Evolutionary conservation across 1,284 basidiomycete genomes (phyloP).

Genomic region (Golubevia pallescens): DNA sequence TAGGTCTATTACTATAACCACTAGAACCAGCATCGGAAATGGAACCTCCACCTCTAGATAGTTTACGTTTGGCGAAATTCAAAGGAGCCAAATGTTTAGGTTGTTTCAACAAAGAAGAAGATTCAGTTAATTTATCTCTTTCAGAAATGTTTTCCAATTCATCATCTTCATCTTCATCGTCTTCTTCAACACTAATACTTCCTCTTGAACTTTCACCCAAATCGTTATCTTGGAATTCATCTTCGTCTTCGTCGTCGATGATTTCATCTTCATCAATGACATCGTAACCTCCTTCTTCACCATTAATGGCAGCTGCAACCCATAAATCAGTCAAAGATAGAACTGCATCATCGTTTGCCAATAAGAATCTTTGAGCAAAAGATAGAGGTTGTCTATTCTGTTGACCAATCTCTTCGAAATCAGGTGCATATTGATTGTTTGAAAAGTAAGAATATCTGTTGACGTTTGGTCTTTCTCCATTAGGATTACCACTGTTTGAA

Average conservation of each 20-base stretch:
- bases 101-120: not conserved
- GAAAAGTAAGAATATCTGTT: not conserved
- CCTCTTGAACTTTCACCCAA: too few relatives aligned
- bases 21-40: slow-evolving; percentile 18
- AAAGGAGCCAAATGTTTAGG: slow-evolving; percentile 41
- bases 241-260: slow-evolving; percentile 40
- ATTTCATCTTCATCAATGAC: slow-evolving; percentile 31
- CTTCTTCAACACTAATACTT: too few relatives aligned
- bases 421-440: slow-evolving; percentile 41
- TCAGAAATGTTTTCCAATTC: too few relatives aligned
- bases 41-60: slow-evolving; percentile 18
- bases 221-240: slow-evolving; percentile 15
- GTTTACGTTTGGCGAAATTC: slow-evolving; percentile 50
- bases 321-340: slow-evolving; percentile 56
- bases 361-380: slow-evolving; percentile 57
- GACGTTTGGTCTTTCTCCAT: too few relatives aligned
- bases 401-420: slow-evolving; percentile 46
- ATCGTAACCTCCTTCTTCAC: slow-evolving; percentile 42
- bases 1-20: slow-evolving; percentile 9
- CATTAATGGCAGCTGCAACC: slow-evolving; percentile 61
- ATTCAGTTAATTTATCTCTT: not conserved
- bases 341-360: slow-evolving; percentile 61
- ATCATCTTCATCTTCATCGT: too few relatives aligned
- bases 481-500: too few relatives aligned
- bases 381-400: slow-evolving; percentile 10